Conservation (phyloP, 2,329 filamentous ascomycete genomes). For the Microsporum ferrugineum region DNA sequence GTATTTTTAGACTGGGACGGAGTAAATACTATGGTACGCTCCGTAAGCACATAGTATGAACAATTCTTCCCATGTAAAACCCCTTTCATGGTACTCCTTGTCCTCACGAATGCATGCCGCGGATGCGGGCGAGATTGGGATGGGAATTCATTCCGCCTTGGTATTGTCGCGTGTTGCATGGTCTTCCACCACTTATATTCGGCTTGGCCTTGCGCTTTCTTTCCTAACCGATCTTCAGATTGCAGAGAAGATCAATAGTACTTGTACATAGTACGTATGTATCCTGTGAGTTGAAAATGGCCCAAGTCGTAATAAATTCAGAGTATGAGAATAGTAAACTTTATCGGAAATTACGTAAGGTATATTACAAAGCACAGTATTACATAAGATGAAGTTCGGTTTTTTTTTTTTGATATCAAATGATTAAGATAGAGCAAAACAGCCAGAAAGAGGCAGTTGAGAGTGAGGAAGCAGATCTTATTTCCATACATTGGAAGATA, state of each 20-base stretch:
- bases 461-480: not conserved
- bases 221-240: not conserved
- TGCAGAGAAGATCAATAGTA: not conserved
- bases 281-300: too few species aligned
- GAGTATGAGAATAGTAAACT: too few species aligned
- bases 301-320: too few species aligned
- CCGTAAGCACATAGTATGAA: too few species aligned
- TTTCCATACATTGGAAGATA: not conserved
- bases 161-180: not conserved
- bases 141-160: not conserved
- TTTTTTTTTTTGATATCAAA: not conserved
- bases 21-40: too few species aligned
- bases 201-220: too few species aligned
- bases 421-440: not conserved
- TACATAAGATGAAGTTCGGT: not conserved
- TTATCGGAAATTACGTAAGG: not conserved
- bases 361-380: not conserved
- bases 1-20: not conserved
- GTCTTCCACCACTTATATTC: too few species aligned
- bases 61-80: not conserved
- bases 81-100: not conserved
- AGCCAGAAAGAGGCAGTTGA: not conserved
- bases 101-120: too few species aligned
- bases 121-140: too few species aligned
- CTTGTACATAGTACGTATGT: too few species aligned